Evolutionary conservation across 805 yeast species (phyloP), one percentile per base, ranked within the genome.

Genomic region (Ogataea polymorpha): DNA sequence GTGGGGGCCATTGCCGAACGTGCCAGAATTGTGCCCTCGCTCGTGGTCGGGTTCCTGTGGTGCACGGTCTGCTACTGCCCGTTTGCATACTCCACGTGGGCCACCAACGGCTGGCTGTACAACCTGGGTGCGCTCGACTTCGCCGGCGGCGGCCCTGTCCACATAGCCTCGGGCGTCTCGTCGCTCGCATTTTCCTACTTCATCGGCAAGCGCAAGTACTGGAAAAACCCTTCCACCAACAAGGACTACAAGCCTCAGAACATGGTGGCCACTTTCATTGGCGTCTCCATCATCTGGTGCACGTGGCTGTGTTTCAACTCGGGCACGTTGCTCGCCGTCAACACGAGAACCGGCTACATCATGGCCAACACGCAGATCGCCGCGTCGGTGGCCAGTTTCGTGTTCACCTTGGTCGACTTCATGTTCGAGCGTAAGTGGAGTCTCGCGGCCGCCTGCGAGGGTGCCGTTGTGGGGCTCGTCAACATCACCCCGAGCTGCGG

Each of bases 61-160:
- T 57, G 64, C 24, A 59, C 71, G 8, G 67, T 70, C n/a, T 67
- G 68, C 35, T 71, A 71, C 49, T 68, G 72, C 42, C 74, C 74
- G 9, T 51, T 64, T 27, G 74, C 75, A 3, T 71, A 61, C 52
- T 63, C 73, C 59, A 71, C 71, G n/a, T 71, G 76, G 76, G 66
- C 65, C 20, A 55, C 53, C 5, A 67, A 66, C 42, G 76, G 76
- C 12, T 71, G 74, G 71, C 57, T 71, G 33, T 63, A 54, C 37
- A 62, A 57, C 20, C 55, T 71, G 32, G 76, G 75, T 5, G 68
- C 67, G 4, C 60, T 71, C 40, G 76, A 71, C 49, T 71, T 71
- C 53, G 74, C 75, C 6, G 76, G 75, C 29, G 76, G 76, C 26
- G 74, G 74, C 21, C 75, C 75, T 1, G 76, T 71, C 23, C 76